Evolutionary conservation across 305 asterid species (phyloP), one percentile per base, ranked within the genome.

Genomic region (Withania somnifera): DNA sequence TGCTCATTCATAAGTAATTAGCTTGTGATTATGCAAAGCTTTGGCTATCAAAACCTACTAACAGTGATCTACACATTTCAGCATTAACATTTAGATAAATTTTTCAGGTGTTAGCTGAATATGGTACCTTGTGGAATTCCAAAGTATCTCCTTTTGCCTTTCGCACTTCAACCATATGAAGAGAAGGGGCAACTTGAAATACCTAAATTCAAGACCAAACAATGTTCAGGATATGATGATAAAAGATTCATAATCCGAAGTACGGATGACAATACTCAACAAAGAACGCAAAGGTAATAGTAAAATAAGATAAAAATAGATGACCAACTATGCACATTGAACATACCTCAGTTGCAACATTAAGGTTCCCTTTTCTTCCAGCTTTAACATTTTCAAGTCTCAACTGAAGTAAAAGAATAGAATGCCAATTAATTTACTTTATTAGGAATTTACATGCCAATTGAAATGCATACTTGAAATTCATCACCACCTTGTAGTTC

Each of bases 151-250:
- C 98, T 88, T 92, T 94, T 51, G 98, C 97, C 87, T 96, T 96
- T 71, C 98, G 89, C 78, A 96, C 98, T 91, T 96, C 98, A 53
- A 96, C 99, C 97, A 96, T 92, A 83, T 96, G 99, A 87, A 95
- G 90, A 19, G 98, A 95, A 42, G 99, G 98, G 36, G 92, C 97
- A 64, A 93, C 97, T 87, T 93, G 97, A 78, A 94, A 93, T 71
- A 95, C 94, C 99, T 95, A 88, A 83, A 80, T 82, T 77, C 8
- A 69, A 50, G 54, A 26, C 57, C 17, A 60, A 58, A 77, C 45
- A 54, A 7, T 24, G 36, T 56, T 40, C 57, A 45, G 61, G 5
- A 15, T 79, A 79, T 15, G 11, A 60, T 20, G 40, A 4, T 3
- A 60, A 24, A 2, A 20, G 63, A 66, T 53, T n/a, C 42, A 26